phyloP scores from a whole-genome alignment of 2,329 filamentous ascomycete species.

The Emergomyces pasteurianus region DNA sequence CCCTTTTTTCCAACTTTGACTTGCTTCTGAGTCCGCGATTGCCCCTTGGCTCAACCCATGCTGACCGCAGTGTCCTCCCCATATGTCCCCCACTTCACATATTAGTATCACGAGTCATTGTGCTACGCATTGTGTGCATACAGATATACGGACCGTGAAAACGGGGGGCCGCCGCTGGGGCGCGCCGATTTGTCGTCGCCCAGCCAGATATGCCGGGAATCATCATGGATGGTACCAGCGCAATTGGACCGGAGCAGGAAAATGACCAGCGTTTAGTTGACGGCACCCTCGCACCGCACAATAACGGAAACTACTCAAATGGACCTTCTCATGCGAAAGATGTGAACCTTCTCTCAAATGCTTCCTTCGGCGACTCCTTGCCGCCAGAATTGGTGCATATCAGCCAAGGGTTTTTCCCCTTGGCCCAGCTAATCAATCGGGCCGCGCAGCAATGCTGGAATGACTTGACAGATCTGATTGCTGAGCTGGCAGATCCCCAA shows the following conservation, averaged over 20 bases:
- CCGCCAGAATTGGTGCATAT: conserved; percentile 54
- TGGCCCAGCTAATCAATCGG: conserved; percentile 63
- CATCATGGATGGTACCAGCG: conserved; percentile 23
- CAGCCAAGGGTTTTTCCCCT: conserved; percentile 60
- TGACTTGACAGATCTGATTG: conserved; percentile 57
- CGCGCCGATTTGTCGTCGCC: conserved; percentile 1
- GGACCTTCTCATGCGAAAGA: conserved; percentile 4
- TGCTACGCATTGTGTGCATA: background rate
- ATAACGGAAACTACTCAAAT: conserved; percentile 4
- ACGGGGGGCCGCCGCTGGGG: conserved; percentile 5
- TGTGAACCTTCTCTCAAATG: background rate
- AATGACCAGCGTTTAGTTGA: background rate
- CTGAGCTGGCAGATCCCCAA: conserved; percentile 57
- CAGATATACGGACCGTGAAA: background rate
- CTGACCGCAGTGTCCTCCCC: too few species aligned
- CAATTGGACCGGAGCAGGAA: background rate
- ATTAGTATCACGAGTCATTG: background rate
- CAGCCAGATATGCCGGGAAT: conserved; percentile 30
- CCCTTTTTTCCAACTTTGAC: background rate
- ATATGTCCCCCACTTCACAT: background rate
- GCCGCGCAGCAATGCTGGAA: conserved; percentile 76
- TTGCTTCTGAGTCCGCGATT: background rate
- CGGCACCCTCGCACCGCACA: background rate
- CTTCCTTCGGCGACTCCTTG: conserved; percentile 15
- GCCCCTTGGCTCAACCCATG: background rate